These are phyloP conservation scores for Cladosporium colombiae DNA, from an alignment of 2,329 filamentous ascomycete genomes.

Conservation along the genomic window DNA sequence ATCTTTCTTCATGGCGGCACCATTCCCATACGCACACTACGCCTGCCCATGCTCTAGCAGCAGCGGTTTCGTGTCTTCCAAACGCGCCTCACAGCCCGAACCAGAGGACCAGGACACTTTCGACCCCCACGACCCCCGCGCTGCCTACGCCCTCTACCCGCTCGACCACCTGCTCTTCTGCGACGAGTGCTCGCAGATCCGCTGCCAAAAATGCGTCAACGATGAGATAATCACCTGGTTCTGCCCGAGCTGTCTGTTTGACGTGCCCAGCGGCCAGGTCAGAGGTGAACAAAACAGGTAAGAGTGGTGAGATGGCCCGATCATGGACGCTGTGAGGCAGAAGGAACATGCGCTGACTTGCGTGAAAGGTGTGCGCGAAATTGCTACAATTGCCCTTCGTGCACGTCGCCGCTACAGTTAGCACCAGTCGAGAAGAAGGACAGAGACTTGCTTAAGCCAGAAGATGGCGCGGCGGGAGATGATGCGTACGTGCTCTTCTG, in stretches of 20 bases:
- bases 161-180: constrained; percentile 94
- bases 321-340: constrained; percentile 10
- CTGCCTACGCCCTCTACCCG: constrained; percentile 90
- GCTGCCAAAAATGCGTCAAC: constrained; percentile 85
- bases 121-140: constrained; percentile 78
- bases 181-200: constrained; percentile 94
- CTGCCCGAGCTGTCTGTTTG: constrained; percentile 92
- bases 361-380: constrained; percentile 67
- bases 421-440: constrained; percentile 61
- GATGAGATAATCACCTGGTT: constrained; percentile 96
- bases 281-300: constrained; percentile 81
- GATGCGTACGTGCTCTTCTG: constrained; percentile 73
- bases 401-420: constrained; percentile 76
- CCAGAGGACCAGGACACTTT: constrained; percentile 73
- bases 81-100: constrained; percentile 33
- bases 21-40: constrained; percentile 63
- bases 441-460: constrained; percentile 15
- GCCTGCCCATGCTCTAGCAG: constrained; percentile 63
- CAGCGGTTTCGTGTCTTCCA: constrained; percentile 37
- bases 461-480: constrained; percentile 22
- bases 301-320: constrained; percentile 54
- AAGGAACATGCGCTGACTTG: constrained; percentile 22
- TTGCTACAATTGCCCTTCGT: constrained; percentile 93
- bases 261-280: constrained; percentile 89
- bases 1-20: constrained; percentile 7